Evolutionary conservation across 73 alveolate species (phyloP).

Genomic region (Tetrahymena thermophila): DNA sequence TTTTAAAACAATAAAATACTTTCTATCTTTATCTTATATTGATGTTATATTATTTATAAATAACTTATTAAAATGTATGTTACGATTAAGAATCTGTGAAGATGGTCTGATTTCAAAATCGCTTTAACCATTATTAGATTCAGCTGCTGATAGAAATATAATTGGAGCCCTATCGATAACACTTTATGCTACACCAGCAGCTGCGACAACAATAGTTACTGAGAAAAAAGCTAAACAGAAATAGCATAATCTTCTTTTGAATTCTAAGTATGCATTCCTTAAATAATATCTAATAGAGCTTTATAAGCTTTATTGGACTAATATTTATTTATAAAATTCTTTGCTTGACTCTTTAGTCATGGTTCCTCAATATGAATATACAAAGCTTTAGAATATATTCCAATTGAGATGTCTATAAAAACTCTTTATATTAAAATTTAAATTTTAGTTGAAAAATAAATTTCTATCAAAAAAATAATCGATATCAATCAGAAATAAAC

Average conservation of each 20-base stretch:
- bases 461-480: not conserved
- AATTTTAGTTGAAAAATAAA: not conserved
- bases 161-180: conserved; percentile 75
- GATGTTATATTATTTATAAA: not conserved
- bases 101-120: not conserved
- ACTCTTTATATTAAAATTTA: not conserved
- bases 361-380: not conserved
- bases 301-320: not conserved
- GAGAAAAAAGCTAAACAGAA: conserved; percentile 71
- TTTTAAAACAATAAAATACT: too few relatives aligned
- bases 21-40: too few relatives aligned
- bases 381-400: not conserved
- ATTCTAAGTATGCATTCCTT: conserved; percentile 28
- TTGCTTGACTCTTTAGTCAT: not conserved
- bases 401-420: not conserved
- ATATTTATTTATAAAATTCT: not conserved
- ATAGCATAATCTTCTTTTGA: conserved; percentile 62
- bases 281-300: not conserved
- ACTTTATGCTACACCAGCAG: conserved; percentile 62
- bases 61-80: not conserved
- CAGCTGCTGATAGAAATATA: conserved; percentile 67
- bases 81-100: not conserved
- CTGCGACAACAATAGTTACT: conserved; percentile 62
- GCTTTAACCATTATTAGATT: not conserved
- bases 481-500: not conserved